Evolutionary conservation across 306 rosid genomes (phyloP).

Genomic region (Medicago ruthenica): DNA sequence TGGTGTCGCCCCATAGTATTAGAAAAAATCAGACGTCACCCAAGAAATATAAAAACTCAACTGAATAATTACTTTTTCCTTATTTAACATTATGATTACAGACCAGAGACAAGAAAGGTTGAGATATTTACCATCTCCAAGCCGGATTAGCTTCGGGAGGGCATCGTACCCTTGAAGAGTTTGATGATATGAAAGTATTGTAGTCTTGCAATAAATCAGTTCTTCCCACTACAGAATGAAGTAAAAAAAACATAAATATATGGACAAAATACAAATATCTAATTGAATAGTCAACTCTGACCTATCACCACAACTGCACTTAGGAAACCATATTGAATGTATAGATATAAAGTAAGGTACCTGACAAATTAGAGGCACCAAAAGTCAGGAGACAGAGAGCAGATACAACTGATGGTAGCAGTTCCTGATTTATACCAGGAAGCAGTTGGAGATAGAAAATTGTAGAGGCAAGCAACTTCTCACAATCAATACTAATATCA

Average conservation of each 20-base stretch:
- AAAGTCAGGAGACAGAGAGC: slow-evolving; percentile 76
- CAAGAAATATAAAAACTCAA: slow-evolving; percentile 21
- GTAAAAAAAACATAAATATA: slow-evolving; percentile 11
- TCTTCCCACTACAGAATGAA: slow-evolving; percentile 43
- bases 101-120: not conserved
- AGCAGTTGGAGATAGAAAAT: slow-evolving; percentile 74
- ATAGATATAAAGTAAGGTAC: slow-evolving; percentile 49
- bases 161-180: slow-evolving; percentile 59
- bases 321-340: slow-evolving; percentile 23
- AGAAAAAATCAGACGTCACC: not conserved
- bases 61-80: slow-evolving; percentile 1
- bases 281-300: slow-evolving; percentile 22
- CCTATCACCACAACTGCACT: slow-evolving; percentile 21
- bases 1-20: not conserved
- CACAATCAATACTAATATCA: slow-evolving; percentile 49
- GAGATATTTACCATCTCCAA: slow-evolving; percentile 84
- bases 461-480: slow-evolving; percentile 66
- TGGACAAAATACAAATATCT: slow-evolving; percentile 20
- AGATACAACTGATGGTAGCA: slow-evolving; percentile 72
- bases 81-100: slow-evolving; percentile 9
- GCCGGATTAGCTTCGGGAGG: slow-evolving; percentile 84
- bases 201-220: slow-evolving; percentile 51
- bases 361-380: slow-evolving; percentile 50
- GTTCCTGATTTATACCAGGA: slow-evolving; percentile 50
- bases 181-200: slow-evolving; percentile 51